Percentiles rank a stretch among this genome's conserved stretches.
These are phyloP conservation scores for Hypoxylon sp. DNA, from an alignment of 2,329 filamentous ascomycete species.

Conservation along the genomic window DNA sequence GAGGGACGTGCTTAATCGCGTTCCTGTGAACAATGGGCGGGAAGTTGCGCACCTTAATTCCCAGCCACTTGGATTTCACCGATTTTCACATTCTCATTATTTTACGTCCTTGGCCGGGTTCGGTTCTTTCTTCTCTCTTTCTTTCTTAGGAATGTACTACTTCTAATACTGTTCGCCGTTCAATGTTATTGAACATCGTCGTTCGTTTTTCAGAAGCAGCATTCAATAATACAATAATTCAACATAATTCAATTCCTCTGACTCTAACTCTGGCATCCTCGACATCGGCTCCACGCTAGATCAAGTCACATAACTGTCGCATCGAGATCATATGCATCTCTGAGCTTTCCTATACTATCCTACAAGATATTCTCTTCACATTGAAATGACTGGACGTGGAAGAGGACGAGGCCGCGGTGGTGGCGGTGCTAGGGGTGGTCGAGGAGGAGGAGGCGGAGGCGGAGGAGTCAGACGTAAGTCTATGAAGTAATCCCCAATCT, in stretches of 20 bases:
- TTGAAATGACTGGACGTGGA: slow-evolving; percentile 30
- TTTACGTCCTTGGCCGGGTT: slow-evolving; percentile 36
- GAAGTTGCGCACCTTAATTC: slow-evolving; percentile 36
- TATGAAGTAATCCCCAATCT: slow-evolving; percentile 50
- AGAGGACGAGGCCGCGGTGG: slow-evolving; percentile 41
- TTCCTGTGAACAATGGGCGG: slow-evolving; percentile 20
- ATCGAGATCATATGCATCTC: background rate
- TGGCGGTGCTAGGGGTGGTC: slow-evolving; percentile 46
- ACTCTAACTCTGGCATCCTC: background rate
- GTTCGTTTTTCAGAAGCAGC: slow-evolving; percentile 25
- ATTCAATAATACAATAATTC: slow-evolving; percentile 33
- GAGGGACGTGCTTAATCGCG: slow-evolving; percentile 37
- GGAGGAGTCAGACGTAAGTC: slow-evolving; percentile 54
- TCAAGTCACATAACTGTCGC: slow-evolving; percentile 21
- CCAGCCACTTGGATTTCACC: slow-evolving; percentile 52
- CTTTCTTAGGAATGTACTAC: slow-evolving; percentile 44
- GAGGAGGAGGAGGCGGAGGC: slow-evolving; percentile 37
- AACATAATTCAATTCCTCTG: slow-evolving; percentile 1
- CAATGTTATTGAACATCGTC: slow-evolving; percentile 14
- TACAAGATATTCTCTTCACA: slow-evolving; percentile 18
- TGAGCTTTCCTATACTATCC: background rate
- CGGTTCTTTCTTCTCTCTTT: slow-evolving; percentile 39
- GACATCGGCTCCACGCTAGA: slow-evolving; percentile 5
- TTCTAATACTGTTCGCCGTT: slow-evolving; percentile 28
- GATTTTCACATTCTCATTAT: slow-evolving; percentile 44